These are phyloP conservation scores for Xylaria palmicola DNA, from an alignment of 495 filamentous ascomycete genomes.

Conservation along the genomic window DNA sequence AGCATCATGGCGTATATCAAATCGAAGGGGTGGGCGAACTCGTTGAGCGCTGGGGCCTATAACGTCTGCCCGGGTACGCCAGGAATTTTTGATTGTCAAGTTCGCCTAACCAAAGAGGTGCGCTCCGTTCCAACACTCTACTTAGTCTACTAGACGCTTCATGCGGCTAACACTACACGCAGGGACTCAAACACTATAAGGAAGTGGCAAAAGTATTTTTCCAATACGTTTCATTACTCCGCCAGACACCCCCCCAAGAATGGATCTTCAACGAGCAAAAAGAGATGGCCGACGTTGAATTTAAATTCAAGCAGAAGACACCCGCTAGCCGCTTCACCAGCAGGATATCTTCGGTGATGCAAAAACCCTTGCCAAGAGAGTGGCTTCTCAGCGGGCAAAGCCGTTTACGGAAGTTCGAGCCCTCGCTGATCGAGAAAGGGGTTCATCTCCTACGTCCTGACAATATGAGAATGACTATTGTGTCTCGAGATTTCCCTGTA, in stretches of 20 bases:
- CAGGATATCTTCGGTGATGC: conserved; percentile 79
- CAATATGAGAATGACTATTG: conserved; percentile 81
- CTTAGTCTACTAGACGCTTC: neutral
- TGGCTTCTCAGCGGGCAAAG: conserved; percentile 77
- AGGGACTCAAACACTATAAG: conserved; percentile 71
- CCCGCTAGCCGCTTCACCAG: conserved; percentile 86
- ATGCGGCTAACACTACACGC: neutral
- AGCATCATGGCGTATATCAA: conserved; percentile 96
- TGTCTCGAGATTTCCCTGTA: conserved; percentile 78
- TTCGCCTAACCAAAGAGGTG: conserved; percentile 83
- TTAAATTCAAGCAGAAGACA: conserved; percentile 90
- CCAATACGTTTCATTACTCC: conserved; percentile 88
- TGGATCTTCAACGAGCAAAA: conserved; percentile 95
- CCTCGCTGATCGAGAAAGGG: conserved; percentile 70
- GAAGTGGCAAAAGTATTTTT: conserved; percentile 88
- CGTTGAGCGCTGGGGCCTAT: conserved; percentile 74
- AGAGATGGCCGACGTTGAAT: conserved; percentile 85
- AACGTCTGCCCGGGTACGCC: conserved; percentile 79
- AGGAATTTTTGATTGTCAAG: conserved; percentile 71
- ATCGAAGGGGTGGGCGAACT: conserved; percentile 92
- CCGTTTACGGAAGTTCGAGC: conserved; percentile 72
- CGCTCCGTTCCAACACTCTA: neutral
- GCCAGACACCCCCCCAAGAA: conserved; percentile 74
- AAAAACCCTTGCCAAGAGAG: conserved; percentile 80
- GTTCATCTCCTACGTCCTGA: conserved; percentile 76